Conservation (phyloP, 1,139 yeast genomes). For the Lodderomyces metapsilosis region DNA sequence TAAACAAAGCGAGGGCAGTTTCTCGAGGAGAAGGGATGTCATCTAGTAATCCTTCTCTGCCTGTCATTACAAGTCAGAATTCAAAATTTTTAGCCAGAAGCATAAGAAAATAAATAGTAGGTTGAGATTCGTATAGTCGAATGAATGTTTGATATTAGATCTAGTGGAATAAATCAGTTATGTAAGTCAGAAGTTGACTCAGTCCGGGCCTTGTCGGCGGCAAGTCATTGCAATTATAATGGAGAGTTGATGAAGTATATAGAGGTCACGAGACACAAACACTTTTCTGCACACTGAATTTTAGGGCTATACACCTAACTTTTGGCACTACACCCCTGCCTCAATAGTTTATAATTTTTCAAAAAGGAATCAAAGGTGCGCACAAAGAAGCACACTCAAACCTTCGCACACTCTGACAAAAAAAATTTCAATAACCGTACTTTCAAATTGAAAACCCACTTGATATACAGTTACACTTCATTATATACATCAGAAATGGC, state of each 20-base stretch:
- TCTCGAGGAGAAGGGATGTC: neutral
- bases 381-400: neutral
- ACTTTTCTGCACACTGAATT: too few species aligned
- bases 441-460: neutral
- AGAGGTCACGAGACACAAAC: neutral
- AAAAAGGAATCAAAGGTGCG: too few species aligned
- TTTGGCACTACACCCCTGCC: neutral
- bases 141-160: neutral
- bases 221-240: too few species aligned
- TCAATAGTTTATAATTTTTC: neutral
- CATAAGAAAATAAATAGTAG: constrained; percentile 31
- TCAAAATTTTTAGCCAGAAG: constrained; percentile 47
- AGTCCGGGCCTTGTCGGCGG: too few species aligned
- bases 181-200: too few species aligned
- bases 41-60: constrained; percentile 9
- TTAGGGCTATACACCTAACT: constrained; percentile 11
- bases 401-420: too few species aligned
- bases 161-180: neutral
- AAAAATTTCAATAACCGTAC: constrained; percentile 13
- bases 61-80: constrained; percentile 37
- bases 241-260: too few species aligned
- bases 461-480: constrained; percentile 2
- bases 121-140: neutral
- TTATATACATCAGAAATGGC: constrained; percentile 57
- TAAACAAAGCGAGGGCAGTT: constrained; percentile 6